Evolutionary conservation across 1,284 basidiomycete species (phyloP), one percentile per base, ranked within the genome.

Genomic region (Malassezia nana): DNA sequence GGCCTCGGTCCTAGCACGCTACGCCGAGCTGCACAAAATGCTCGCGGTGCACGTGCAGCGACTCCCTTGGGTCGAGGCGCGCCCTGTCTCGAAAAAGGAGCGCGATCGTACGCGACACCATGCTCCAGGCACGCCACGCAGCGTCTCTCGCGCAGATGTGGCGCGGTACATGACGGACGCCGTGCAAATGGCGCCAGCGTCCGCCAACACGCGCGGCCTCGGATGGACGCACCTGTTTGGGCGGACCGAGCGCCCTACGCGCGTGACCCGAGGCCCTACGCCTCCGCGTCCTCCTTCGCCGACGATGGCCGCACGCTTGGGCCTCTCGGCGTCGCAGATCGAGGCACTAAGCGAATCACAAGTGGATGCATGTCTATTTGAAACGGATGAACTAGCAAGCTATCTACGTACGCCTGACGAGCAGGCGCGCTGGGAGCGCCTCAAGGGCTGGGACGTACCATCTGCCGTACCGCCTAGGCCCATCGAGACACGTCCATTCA

Each of bases 401-500:
- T 56, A 56, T 30, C 8, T 56, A 10, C 54, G 54, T n/a, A 40
- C 48, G 25, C 25, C 30, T 15, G 32, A 18, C 5, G 54, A 56
- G 48, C 48, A 43, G 22, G 43, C 33, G 31, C 26, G 38, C 4
- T 25, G 50, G 43, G 20, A 24, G 30, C 42, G 18, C 40, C 41
- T 55, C 24, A 55, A 55, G 33, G 53, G 53, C 16, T 56, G 54
- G 54, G 48, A 56, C 39, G 48, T 8, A 22, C 31, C 10, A 22
- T 20, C 39, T 2, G 22, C 46, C 20, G 28, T 6, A 22, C 49
- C 35, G 6, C 16, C 18, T 12, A 39, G n/a, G 31, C 18, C 35
- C 13, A 3, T 20, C 29, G 35, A 20, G 8, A 40, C 35, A 13
- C 43, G 22, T 13, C 16, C 31, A 15, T 28, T 29, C 7, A 43